phyloP scores from a whole-genome alignment of 148 eudicot species.

The Silene conica region DNA sequence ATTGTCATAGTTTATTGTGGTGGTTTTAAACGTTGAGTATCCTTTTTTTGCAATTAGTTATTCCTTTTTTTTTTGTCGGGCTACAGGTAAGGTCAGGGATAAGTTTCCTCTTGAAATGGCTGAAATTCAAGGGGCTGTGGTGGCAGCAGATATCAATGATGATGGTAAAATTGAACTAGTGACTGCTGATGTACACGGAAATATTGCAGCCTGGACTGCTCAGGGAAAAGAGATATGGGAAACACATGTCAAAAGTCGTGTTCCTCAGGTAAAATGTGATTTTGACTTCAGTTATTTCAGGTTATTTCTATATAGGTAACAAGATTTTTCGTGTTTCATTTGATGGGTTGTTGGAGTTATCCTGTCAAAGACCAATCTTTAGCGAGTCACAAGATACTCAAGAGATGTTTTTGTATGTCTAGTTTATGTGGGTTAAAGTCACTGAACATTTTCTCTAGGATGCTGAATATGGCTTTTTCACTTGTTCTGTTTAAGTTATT shows the following conservation, averaged over 20 bases:
- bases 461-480: neutral
- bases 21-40: too few species aligned
- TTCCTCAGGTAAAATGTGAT: conserved; percentile 66
- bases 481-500: too few species aligned
- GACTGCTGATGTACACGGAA: conserved; percentile 91
- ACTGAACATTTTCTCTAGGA: neutral
- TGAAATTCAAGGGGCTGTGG: conserved; percentile 91
- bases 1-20: neutral
- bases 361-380: neutral
- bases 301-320: neutral
- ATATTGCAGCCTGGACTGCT: conserved; percentile 98
- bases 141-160: conserved; percentile 95
- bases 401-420: too few species aligned
- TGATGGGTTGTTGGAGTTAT: neutral
- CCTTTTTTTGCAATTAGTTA: neutral
- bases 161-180: conserved; percentile 96
- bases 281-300: neutral
- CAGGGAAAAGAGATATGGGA: conserved; percentile 97
- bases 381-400: too few species aligned
- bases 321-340: neutral
- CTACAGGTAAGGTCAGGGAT: conserved; percentile 82
- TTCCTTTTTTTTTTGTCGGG: conserved; percentile 8
- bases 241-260: conserved; percentile 79
- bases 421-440: neutral
- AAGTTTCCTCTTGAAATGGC: conserved; percentile 99